Base-by-base conservation (phyloP, 306 rosid genomes). In the Pyrus betulifolia region DNA sequence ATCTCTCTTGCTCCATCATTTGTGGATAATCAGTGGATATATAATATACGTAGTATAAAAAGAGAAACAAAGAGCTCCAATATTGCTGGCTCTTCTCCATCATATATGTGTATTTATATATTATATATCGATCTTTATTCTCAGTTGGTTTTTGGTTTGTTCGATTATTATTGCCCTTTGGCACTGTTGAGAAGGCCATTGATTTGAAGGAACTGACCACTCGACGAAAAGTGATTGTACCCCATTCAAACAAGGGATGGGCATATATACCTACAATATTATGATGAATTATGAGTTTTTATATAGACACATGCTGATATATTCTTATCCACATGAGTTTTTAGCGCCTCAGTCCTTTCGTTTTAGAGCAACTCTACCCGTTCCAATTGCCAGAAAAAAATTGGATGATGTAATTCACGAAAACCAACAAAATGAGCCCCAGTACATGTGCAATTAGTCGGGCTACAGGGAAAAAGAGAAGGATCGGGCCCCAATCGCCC, bases 241-340 rank as follows among this genome's bases (percentile, higher is more conserved):
- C 90, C 92, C 89, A 84, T 87, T 63, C 83, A 62, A 72, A 65
- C 67, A 69, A 67, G 78, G 86, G 61, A 89, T 87, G 93, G 89
- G 88, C 76, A 55, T 75, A 49, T 42, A 42, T 42, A 42, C 45
- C 1, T 8, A 9, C 45, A 42, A 42, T 42, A 42, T 4, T 49
- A 49, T 11, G 54, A 49, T 14, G 21, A 49, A 49, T 15, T 11
- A 12, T 49, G 2, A 49, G 7, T 49, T 49, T 49, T 49, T 11
- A 14, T 12, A 11, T 49, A 14, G 55, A 49, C 55, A 49, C 55
- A 49, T 14, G 55, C 19, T 49, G 55, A 49, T 12, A 49, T 49
- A 49, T 1, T 49, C 61, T 55, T 21, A 55, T 59, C 64, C 64
- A 22, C 64, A 70, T 14, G 71, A 38, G 69, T 12, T 25, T 71